phyloP scores from a whole-genome alignment of 2,329 filamentous ascomycete genomes.

The Endothia cerciana region DNA sequence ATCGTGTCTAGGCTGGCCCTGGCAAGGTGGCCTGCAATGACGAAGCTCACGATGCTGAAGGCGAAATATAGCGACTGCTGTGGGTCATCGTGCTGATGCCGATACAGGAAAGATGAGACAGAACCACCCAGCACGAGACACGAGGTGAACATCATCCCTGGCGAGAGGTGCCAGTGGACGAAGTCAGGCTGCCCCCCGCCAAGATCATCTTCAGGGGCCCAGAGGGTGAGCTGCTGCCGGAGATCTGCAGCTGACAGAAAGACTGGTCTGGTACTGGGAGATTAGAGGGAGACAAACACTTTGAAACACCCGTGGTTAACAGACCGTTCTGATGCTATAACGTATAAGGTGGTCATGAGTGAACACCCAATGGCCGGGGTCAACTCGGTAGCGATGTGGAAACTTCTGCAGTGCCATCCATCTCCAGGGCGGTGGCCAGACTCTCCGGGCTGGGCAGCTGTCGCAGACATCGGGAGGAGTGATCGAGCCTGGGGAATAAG shows the following conservation, averaged over 20 bases:
- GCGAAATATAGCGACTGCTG: slow-evolving; percentile 40
- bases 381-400: slow-evolving; percentile 11
- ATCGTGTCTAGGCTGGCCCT: slow-evolving; percentile 38
- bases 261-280: neutral
- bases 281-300: neutral
- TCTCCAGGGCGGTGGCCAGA: neutral
- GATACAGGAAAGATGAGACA: slow-evolving; percentile 42
- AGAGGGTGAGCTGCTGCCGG: slow-evolving; percentile 1
- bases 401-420: neutral
- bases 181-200: slow-evolving; percentile 6
- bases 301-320: slow-evolving; percentile 4
- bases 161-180: slow-evolving; percentile 38
- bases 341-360: slow-evolving; percentile 16
- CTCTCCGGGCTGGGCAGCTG: neutral
- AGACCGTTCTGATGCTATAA: slow-evolving; percentile 10
- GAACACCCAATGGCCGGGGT: slow-evolving; percentile 14
- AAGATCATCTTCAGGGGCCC: neutral
- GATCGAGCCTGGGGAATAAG: neutral
- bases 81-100: slow-evolving; percentile 37
- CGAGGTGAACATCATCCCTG: slow-evolving; percentile 39
- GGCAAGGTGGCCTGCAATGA: slow-evolving; percentile 33
- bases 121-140: slow-evolving; percentile 42
- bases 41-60: slow-evolving; percentile 33
- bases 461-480: neutral
- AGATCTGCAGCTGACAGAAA: neutral